Evolutionary conservation across 2,329 filamentous ascomycete species (phyloP).

Genomic region (Thielaviopsis euricoi): DNA sequence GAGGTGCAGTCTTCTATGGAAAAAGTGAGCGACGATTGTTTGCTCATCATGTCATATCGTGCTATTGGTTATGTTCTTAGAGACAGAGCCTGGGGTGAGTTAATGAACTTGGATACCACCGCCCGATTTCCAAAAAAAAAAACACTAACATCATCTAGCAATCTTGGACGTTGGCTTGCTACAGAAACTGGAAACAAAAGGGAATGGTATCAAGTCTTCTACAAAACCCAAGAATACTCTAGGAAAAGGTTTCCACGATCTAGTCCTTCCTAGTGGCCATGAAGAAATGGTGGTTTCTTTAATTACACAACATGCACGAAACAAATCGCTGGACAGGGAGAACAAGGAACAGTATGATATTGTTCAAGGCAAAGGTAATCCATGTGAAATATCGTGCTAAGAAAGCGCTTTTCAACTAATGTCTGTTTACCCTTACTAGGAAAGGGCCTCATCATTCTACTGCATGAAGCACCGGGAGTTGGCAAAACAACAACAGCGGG

Average conservation of each 20-base stretch:
- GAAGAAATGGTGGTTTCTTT: slow-evolving; percentile 18
- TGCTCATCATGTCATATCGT: slow-evolving; percentile 19
- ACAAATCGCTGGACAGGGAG: slow-evolving; percentile 13
- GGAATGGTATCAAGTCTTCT: slow-evolving; percentile 5
- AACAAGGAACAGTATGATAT: slow-evolving; percentile 17
- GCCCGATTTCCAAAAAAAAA: neutral
- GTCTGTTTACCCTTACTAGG: slow-evolving; percentile 8
- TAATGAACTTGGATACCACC: too few relatives aligned
- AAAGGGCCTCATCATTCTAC: slow-evolving; percentile 19
- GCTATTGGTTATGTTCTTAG: slow-evolving; percentile 21
- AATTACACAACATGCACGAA: slow-evolving; percentile 19
- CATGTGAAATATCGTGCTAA: neutral
- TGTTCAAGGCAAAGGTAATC: slow-evolving; percentile 20
- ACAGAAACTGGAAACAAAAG: neutral
- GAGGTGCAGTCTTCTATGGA: neutral
- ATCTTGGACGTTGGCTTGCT: neutral
- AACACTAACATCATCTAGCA: neutral
- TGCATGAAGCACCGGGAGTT: slow-evolving; percentile 19
- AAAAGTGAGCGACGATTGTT: slow-evolving; percentile 15
- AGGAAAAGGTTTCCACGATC: slow-evolving; percentile 15
- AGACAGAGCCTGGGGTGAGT: slow-evolving; percentile 20
- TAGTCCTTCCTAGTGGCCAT: slow-evolving; percentile 16
- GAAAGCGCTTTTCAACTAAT: neutral
- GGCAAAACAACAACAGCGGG: slow-evolving; percentile 21
- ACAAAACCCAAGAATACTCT: neutral